Base-by-base conservation (phyloP, 148 eudicot species). In the Rhododendron griersonianum region DNA sequence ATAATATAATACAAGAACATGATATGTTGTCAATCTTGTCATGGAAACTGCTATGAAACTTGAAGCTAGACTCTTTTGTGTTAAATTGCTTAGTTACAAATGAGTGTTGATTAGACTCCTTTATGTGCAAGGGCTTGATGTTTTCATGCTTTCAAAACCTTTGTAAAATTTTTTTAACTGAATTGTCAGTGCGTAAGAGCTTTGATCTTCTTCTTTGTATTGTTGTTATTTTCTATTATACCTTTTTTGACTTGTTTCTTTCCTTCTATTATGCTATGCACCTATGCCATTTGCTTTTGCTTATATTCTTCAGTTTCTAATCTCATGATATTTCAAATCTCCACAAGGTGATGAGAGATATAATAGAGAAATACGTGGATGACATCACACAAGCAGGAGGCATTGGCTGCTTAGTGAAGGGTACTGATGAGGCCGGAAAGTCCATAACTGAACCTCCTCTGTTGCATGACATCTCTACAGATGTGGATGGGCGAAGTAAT, bases 281-380 rank as follows among this genome's bases (percentile, higher is more conserved):
- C 30, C 30, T 30, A 30, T 10, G n/a, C 48, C 48, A 21, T 57
- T 37, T 57, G 47, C 28, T 37, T 59, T 57, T 47, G 39, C 84
- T 81, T 81, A 3, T 37, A 59, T 39, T 57, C 61, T 81, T 81
- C 3, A 83, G 53, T 25, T 16, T 11, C 48, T 15, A 23, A 73
- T 61, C 10, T 25, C 53, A 9, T 47, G 30, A 47, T 37, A 33
- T 85, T 33, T 81, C 13, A 69, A 13, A 81, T 35, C 25, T 80
- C 73, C 78, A 81, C 53, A 81, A 98, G 98, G 98, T 94, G 78
- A 93, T 91, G 93, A 89, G 98, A 86, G 95, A 93, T 89, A 98
- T 98, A 87, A 98, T 98, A 89, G 98, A 94, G 80, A 96, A 93
- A 33, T 92, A 93, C 87, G 95, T 92, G 94, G 96, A 94, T 85